Conservation (phyloP, 345 rosid species). For the Pistacia atlantica region DNA sequence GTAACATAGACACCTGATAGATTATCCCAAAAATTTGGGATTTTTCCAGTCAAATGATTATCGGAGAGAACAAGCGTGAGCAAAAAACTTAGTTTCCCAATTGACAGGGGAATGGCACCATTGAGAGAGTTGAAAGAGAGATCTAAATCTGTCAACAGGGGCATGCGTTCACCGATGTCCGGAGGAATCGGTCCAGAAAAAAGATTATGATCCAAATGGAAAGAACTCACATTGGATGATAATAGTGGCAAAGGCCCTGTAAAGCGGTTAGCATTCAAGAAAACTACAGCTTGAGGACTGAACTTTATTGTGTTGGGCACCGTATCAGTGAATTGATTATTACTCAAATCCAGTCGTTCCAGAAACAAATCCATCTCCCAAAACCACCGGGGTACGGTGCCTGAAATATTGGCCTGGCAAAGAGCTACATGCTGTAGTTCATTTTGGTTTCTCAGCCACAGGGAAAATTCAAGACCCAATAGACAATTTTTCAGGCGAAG, state of each 20-base stretch:
- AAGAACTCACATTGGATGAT: constrained; percentile 22
- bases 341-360: background rate
- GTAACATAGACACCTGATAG: too few species aligned
- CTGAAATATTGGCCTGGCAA: constrained; percentile 6
- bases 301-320: constrained; percentile 7
- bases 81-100: too few species aligned
- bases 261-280: constrained; percentile 23
- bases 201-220: constrained; percentile 15
- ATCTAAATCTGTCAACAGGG: too few species aligned
- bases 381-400: constrained; percentile 23
- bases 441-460: too few species aligned
- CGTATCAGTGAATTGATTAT: constrained; percentile 16
- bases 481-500: too few species aligned
- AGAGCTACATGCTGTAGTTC: background rate
- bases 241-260: constrained; percentile 23
- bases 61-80: too few species aligned
- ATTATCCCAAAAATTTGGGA: too few species aligned
- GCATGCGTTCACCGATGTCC: too few species aligned
- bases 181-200: constrained; percentile 23
- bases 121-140: too few species aligned
- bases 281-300: background rate
- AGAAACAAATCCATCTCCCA: constrained; percentile 12
- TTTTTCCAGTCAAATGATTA: too few species aligned
- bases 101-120: too few species aligned
- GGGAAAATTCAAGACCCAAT: too few species aligned